These are phyloP conservation scores for Neonectria faginata DNA, from an alignment of 2,329 filamentous ascomycete genomes.

Conservation along the genomic window DNA sequence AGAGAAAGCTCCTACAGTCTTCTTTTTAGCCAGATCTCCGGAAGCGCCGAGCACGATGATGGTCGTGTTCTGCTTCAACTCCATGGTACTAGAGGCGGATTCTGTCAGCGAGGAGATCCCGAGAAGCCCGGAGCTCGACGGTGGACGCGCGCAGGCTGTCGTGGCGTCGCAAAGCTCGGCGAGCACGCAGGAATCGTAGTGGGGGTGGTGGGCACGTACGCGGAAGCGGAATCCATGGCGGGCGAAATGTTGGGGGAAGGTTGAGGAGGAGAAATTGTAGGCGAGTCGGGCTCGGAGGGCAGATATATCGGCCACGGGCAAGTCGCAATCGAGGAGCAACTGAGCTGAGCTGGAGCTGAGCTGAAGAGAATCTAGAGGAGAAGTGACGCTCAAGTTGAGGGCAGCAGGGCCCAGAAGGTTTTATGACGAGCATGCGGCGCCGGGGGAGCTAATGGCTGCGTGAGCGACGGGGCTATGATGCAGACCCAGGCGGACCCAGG, in stretches of 20 bases:
- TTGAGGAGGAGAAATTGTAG: slow-evolving; percentile 16
- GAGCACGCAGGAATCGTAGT: slow-evolving; percentile 37
- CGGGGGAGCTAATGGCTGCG: slow-evolving; percentile 44
- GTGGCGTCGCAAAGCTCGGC: slow-evolving; percentile 33
- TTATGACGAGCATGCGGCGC: slow-evolving; percentile 46
- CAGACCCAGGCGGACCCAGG: slow-evolving; percentile 33
- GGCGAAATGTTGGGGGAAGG: slow-evolving; percentile 31
- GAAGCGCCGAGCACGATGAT: slow-evolving; percentile 97
- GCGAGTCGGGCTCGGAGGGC: slow-evolving; percentile 15
- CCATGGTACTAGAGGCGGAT: slow-evolving; percentile 67
- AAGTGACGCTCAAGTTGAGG: slow-evolving; percentile 40
- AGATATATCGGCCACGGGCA: slow-evolving; percentile 27
- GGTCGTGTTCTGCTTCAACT: slow-evolving; percentile 98
- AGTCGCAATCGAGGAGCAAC: slow-evolving; percentile 20
- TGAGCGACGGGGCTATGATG: slow-evolving; percentile 48
- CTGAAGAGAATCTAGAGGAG: slow-evolving; percentile 37
- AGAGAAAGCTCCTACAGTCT: slow-evolving; percentile 76
- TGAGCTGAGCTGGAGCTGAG: slow-evolving; percentile 30
- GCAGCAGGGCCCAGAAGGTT: slow-evolving; percentile 44
- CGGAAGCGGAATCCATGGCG: slow-evolving; percentile 37
- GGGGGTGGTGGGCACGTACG: slow-evolving; percentile 45
- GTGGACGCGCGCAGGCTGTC: slow-evolving; percentile 15
- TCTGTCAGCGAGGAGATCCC: slow-evolving; percentile 33
- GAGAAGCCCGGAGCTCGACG: slow-evolving; percentile 7
- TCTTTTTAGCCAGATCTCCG: slow-evolving; percentile 99